Evolutionary conservation across 176 grass and related monocot genomes (phyloP).

Genomic region (Miscanthus lutarioriparius): DNA sequence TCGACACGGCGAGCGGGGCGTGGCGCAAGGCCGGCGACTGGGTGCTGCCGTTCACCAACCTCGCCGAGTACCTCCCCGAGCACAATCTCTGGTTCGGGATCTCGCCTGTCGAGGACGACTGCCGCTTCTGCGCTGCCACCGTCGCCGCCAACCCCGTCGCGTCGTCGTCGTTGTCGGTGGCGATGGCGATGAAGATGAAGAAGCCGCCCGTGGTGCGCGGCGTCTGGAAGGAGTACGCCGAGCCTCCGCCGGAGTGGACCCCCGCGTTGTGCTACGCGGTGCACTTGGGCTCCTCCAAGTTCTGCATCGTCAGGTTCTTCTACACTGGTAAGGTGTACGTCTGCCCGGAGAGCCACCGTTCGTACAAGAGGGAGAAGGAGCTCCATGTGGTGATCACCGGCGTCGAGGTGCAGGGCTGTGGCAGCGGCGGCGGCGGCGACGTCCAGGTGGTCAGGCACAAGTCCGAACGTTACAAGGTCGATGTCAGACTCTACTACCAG

Average conservation of each 20-base stretch:
- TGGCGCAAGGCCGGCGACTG: background rate
- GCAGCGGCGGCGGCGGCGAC: background rate
- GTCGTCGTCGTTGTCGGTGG: too few species aligned
- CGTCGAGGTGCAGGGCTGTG: background rate
- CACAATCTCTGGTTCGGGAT: background rate
- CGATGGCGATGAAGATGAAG: too few species aligned
- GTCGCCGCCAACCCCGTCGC: too few species aligned
- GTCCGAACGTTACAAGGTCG: background rate
- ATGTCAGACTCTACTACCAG: too few species aligned
- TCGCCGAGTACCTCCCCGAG: background rate
- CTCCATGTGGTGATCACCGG: background rate
- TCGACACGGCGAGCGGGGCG: background rate
- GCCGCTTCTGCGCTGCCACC: background rate
- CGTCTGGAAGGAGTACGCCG: slow-evolving; percentile 10
- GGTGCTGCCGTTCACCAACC: background rate
- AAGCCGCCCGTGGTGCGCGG: background rate
- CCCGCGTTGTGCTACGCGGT: background rate
- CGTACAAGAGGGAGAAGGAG: background rate
- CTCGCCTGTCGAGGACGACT: background rate
- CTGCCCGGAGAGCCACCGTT: background rate
- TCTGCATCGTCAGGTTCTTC: slow-evolving; percentile 9
- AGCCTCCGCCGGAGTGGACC: background rate
- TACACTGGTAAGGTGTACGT: background rate
- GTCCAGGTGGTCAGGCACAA: background rate
- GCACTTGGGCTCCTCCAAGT: background rate